Evolutionary conservation across 257 asterid genomes (phyloP), one percentile per base, ranked within the genome.

Genomic region (Catharanthus roseus): DNA sequence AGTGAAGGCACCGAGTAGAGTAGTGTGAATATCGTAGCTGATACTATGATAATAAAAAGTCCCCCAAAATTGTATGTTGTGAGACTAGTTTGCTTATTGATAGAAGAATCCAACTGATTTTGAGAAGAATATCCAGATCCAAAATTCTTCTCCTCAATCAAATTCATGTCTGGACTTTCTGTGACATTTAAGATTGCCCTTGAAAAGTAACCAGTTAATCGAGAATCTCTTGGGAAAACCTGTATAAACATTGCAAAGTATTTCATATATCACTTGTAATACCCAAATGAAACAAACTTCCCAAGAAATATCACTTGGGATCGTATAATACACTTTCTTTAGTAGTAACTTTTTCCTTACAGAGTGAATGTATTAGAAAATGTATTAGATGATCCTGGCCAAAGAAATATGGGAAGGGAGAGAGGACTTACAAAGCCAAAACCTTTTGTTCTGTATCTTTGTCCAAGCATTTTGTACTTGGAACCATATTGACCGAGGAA

Each of bases 11-110:
- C 65, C 0, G 85, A 85, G 77, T 78, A 85, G 44, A 89, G 73
- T 0, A 83, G 66, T 15, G 90, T 77, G 15, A 81, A 41, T 15
- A 79, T 0, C 45, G 82, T 73, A 18, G 82, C 77, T 10, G 85
- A 81, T 61, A 83, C 91, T 65, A 81, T 60, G 6, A 87, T 69
- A 19, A 86, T 70, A 58, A 89, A 87, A 23, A 87, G 86, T 23
- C 90, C 90, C 47, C 78, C 84, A 57, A 87, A 89, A 4, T 89
- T 78, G 16, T 38, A 57, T 28, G 81, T 31, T 19, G 81, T 69
- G 24, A 86, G 78, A 50, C 88, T 78, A 1, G 89, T 75, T 41
- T 73, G 70, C 36, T 84, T 79, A 67, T 84, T 79, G 69, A 85
- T 78, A 3, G 88, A 67, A 3, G 88, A 67, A 58, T 81, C 73